Percentiles rank a stretch among this genome's conserved stretches.
phyloP scores from a whole-genome alignment of 768 basidiomycete genomes.

The Russula vinacea region DNA sequence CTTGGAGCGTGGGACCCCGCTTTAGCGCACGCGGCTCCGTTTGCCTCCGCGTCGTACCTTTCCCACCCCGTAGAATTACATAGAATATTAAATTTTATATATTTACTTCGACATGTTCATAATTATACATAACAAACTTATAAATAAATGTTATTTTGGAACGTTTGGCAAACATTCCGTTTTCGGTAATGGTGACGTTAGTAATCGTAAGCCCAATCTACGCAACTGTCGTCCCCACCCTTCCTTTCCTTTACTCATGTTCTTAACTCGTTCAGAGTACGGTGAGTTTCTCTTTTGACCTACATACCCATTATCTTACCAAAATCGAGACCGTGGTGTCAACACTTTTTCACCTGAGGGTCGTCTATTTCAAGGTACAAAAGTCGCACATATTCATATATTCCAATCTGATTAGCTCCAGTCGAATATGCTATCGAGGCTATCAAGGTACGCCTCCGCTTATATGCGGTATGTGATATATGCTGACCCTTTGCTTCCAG shows the following conservation, averaged over 20 bases:
- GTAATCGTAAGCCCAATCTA: too few relatives aligned
- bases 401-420: constrained; percentile 38
- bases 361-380: constrained; percentile 91
- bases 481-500: constrained; percentile 42
- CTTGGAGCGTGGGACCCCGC: too few relatives aligned
- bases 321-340: constrained; percentile 78
- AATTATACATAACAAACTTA: too few relatives aligned
- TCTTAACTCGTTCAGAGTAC: constrained; percentile 94
- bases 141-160: too few relatives aligned
- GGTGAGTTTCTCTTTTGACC: constrained; percentile 43
- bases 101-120: too few relatives aligned
- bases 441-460: constrained; percentile 69
- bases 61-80: too few relatives aligned
- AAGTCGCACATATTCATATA: constrained; percentile 2
- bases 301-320: constrained; percentile 10
- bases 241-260: constrained; percentile 50
- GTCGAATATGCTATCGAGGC: constrained; percentile 99
- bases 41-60: too few relatives aligned
- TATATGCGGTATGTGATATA: background rate
- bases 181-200: too few relatives aligned
- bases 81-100: too few relatives aligned
- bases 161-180: too few relatives aligned
- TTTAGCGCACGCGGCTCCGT: too few relatives aligned
- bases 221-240: too few relatives aligned
- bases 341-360: constrained; percentile 99